Base-by-base conservation (phyloP, 768 basidiomycete species). In the Roridomyces roridus region DNA sequence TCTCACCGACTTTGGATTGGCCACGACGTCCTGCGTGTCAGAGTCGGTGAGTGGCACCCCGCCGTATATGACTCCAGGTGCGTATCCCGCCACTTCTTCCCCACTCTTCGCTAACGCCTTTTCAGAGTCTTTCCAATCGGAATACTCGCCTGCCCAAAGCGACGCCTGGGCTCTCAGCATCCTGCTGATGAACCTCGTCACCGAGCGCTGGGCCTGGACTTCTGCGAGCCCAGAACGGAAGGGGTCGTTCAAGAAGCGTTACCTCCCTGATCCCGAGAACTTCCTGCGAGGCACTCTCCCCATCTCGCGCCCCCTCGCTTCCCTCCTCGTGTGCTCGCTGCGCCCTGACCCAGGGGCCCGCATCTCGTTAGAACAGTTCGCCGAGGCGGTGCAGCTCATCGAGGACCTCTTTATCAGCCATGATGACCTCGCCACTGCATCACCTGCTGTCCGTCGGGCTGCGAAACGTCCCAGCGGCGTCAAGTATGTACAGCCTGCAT, bases 1-100 rank as follows among this genome's bases (percentile, higher is more conserved):
- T 46, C 68, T 86, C 36, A 78, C 82, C 9, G 84, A 86, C 67
- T 86, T n/a, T n/a, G n/a, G n/a, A n/a, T n/a, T n/a, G n/a, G n/a
- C n/a, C n/a, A n/a, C n/a, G n/a, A n/a, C n/a, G n/a, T n/a, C n/a
- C n/a, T n/a, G n/a, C n/a, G 23, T 46, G 0, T 59, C 58, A 28
- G 34, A 17, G n/a, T n/a, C 10, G 67, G 71, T 24, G 69, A 71
- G 2, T 72, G n/a, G 80, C 0, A 79, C 69, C 14, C 42, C 57
- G 2, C 57, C 59, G 18, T 81, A 80, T 39, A 79, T 80, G 74
- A 39, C 42, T 24, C 64, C 61, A 14, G 64, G 61, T 65, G 36
- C 7, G 61, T 55, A 29, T 35, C n/a, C 21, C 24, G 20, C 12
- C 18, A 1, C 39, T 9, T 18, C 8, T 12, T 9, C 23, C 20